Evolutionary conservation across 208 protist species (phyloP), one percentile per base, ranked within the genome.

Genomic region (Acanthamoeba divionensis): DNA sequence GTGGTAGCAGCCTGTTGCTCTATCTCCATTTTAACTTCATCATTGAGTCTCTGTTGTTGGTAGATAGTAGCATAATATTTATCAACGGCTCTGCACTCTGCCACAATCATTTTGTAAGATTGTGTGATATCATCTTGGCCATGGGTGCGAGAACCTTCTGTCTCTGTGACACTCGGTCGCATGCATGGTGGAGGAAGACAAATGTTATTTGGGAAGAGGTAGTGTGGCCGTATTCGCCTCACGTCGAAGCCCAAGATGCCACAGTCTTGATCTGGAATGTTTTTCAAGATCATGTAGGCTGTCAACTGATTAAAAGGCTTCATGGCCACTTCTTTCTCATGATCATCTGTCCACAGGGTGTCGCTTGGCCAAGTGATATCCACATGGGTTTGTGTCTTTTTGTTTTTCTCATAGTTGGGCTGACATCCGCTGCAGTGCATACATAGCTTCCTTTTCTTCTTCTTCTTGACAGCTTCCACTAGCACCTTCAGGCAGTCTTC

Each of bases 91-190:
- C n/a, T n/a, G 54, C 54, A n/a, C 54, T n/a, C 26, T 1, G 54
- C 54, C 54, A 41, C 36, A 41, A 41, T 41, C 2, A 6, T 41
- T 5, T 41, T 41, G 36, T 41, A 41, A 8, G 96, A 93, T n/a
- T n/a, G n/a, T n/a, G 98, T 99, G n/a, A 99, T 94, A 95, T 99
- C 98, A 93, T 99, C 98, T 89, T 99, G 97, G 31, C 95, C 96
- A 89, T n/a, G n/a, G n/a, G n/a, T n/a, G n/a, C 96, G 96, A 3
- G 94, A 89, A 26, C 94, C 87, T 18, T 95, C 94, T 36, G 92
- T 96, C 67, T 98, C 97, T 50, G 96, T 89, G 66, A 99, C 96
- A 33, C 97, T 96, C 2, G 99, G 99, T n/a, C 99, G 96, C 50
- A 99, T 98, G 71, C 97, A 95, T 41, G 98, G 98, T 73, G 99